Base-by-base conservation (phyloP, 371 early-diverging fungal species). In the Scutellospora calospora region DNA sequence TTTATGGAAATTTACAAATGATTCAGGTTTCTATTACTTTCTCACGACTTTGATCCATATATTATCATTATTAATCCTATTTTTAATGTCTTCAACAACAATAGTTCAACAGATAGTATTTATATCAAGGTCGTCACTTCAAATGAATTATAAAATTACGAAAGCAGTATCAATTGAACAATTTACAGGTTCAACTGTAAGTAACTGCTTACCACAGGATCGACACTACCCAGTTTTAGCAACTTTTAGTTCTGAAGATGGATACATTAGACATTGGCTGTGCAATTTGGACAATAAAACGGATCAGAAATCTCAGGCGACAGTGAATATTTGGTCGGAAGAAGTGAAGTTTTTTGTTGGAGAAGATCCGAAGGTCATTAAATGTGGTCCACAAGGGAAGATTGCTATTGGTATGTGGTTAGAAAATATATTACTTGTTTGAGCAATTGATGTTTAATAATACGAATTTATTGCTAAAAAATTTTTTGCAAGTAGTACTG, bases 301-400 rank as follows among this genome's bases (percentile, higher is more conserved):
- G 3, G 25, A 59, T 25, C 0, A 18, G 59, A 14, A 25, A 59
- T 22, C 25, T 59, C n/a, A 59, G 12, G 11, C 1, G 12, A 5
- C 5, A 27, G 18, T 2, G 6, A 63, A 63, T 2, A 14, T 72
- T 22, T 72, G 73, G 73, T 0, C 51, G 49, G 49, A 72, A 33
- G 73, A 72, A 72, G 54, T 72, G 29, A 20, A 31, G 18, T 63
- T 45, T 31, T 33, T 63, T 5, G 29, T 77, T 16, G 51, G 63
- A 4, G 33, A 3, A 6, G 25, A 65, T 51, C 51, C 33, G 6
- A 45, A 33, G 3, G 16, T 77, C 16, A 79, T 69, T 33, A 79
- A 69, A 57, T 79, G 79, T 69, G 79, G 79, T 2, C 79, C 79
- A 33, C 51, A 69, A 49, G 79, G 62, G 14, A 62, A 51, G 38